Evolutionary conservation across 768 basidiomycete species (phyloP).

Genomic region (Boletus subcaerulescens): DNA sequence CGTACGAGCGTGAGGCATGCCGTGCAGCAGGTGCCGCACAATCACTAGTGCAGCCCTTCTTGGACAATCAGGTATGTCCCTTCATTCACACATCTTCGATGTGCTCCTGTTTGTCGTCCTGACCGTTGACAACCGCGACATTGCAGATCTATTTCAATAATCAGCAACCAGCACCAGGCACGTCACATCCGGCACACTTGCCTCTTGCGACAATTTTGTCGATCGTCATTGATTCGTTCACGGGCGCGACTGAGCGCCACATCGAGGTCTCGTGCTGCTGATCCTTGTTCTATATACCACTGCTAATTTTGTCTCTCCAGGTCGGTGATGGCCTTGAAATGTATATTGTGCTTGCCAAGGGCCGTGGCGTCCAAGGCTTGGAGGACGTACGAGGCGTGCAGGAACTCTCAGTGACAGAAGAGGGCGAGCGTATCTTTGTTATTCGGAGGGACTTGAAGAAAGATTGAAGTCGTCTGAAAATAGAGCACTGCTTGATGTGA

Average conservation of each 20-base stretch:
- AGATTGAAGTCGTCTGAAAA: constrained; percentile 44
- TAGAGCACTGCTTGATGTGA: too few species aligned
- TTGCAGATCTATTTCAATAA: constrained; percentile 97
- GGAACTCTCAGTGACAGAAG: constrained; percentile 59
- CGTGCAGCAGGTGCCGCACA: constrained; percentile 97
- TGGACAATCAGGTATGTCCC: constrained; percentile 90
- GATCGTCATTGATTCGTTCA: constrained; percentile 95
- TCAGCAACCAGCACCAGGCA: constrained; percentile 71
- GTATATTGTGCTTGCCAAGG: constrained; percentile 77
- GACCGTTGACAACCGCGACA: not conserved
- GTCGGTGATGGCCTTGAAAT: constrained; percentile 97
- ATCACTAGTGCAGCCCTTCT: constrained; percentile 91
- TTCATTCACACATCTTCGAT: constrained; percentile 32
- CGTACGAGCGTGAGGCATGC: constrained; percentile 96
- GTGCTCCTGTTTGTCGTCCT: too few species aligned
- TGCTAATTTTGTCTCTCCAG: constrained; percentile 35
- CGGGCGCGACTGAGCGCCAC: constrained; percentile 95
- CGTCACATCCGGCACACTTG: constrained; percentile 74
- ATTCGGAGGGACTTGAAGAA: constrained; percentile 80
- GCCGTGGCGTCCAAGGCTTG: constrained; percentile 56
- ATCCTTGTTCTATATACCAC: not conserved
- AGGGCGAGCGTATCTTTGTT: constrained; percentile 75
- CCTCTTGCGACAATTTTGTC: constrained; percentile 76
- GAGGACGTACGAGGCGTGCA: constrained; percentile 53
- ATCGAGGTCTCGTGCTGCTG: constrained; percentile 69